A percentile compares a stretch with the other conserved stretches of the same genome.
Evolutionary conservation across 129 eudicot species (phyloP).

Genomic region (Flaveria brownii): DNA sequence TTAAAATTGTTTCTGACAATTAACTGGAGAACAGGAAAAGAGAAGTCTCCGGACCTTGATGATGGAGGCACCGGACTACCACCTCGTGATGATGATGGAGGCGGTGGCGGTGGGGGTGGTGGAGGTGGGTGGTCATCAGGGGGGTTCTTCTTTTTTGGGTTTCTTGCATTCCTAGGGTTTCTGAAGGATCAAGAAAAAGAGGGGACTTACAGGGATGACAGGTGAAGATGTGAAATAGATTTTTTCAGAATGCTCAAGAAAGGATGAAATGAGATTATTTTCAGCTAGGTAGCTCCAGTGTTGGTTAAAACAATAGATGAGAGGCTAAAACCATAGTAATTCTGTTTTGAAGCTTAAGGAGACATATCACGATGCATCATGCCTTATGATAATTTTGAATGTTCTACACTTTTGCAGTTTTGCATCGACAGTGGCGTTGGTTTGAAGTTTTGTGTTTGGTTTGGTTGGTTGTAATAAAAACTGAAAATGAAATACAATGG

Average conservation of each 20-base stretch:
- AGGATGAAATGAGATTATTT: neutral
- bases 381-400: slow-evolving; percentile 7
- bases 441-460: neutral
- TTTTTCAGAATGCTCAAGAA: neutral
- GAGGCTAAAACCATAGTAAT: neutral
- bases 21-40: slow-evolving; percentile 54
- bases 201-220: slow-evolving; percentile 33
- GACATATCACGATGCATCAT: neutral
- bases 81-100: slow-evolving; percentile 88
- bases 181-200: slow-evolving; percentile 69
- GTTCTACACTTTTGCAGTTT: neutral
- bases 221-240: slow-evolving; percentile 5
- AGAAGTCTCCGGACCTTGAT: slow-evolving; percentile 86
- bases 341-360: slow-evolving; percentile 20
- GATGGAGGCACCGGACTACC: slow-evolving; percentile 88
- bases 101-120: slow-evolving; percentile 86
- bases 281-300: neutral
- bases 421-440: neutral
- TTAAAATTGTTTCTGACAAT: slow-evolving; percentile 12
- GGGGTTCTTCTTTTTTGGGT: slow-evolving; percentile 86
- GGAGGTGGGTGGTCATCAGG: slow-evolving; percentile 75
- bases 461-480: neutral
- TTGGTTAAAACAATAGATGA: slow-evolving; percentile 1
- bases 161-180: slow-evolving; percentile 73
- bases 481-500: neutral